A percentile compares a stretch with the other conserved stretches of the same genome.
Conservation (phyloP, 345 rosid genomes). For the Eucalyptus lansdowneana region DNA sequence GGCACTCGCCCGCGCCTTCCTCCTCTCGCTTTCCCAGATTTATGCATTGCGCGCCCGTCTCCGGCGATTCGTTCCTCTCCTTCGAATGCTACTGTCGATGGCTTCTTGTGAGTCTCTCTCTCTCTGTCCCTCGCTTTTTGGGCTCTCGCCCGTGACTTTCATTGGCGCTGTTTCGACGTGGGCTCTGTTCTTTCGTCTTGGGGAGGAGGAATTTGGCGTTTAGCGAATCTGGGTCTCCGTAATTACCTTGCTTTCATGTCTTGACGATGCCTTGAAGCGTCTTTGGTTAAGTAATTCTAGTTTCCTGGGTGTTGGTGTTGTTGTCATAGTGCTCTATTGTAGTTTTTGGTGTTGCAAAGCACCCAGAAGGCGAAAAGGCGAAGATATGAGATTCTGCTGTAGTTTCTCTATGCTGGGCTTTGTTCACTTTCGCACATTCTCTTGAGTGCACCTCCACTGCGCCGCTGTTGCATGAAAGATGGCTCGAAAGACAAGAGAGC, state of each 20-base stretch:
- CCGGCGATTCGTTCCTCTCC: background rate
- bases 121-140: background rate
- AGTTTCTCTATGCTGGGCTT: background rate
- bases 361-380: background rate
- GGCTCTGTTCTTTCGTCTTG: background rate
- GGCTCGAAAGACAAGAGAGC: background rate
- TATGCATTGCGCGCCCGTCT: background rate
- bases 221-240: background rate
- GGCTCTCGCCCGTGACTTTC: background rate
- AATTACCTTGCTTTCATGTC: background rate
- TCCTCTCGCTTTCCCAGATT: background rate
- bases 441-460: background rate
- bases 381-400: background rate
- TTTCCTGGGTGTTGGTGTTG: background rate
- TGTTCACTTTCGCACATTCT: background rate
- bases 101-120: slow-evolving; percentile 26
- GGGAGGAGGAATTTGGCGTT: background rate
- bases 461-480: background rate
- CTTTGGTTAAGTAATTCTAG: background rate
- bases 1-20: background rate
- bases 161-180: background rate
- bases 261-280: background rate
- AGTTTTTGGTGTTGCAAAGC: background rate
- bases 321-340: background rate
- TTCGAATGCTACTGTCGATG: slow-evolving; percentile 6